phyloP scores from a whole-genome alignment of 2,329 filamentous ascomycete genomes.

The Aurifilum marmelostoma region DNA sequence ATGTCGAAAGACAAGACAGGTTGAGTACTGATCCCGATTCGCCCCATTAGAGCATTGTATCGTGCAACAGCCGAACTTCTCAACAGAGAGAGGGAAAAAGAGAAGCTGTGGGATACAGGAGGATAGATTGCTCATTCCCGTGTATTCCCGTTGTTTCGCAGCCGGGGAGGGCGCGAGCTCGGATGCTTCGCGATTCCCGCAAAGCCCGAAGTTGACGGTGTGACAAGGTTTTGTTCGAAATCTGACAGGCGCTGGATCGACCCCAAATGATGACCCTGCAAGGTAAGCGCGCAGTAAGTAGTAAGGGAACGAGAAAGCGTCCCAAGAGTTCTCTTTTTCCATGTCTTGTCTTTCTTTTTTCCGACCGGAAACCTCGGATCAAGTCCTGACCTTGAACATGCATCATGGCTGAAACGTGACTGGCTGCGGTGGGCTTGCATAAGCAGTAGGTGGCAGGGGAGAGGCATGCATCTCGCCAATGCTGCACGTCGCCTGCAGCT shows the following conservation, averaged over 20 bases:
- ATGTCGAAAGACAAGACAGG: neutral
- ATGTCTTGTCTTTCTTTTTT: neutral
- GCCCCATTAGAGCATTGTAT: neutral
- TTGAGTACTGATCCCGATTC: neutral
- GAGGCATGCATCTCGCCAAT: neutral
- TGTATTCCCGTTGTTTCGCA: neutral
- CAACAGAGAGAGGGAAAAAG: neutral
- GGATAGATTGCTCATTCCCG: conserved; percentile 1
- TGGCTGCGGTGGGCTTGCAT: neutral
- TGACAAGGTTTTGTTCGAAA: conserved; percentile 14
- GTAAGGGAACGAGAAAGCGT: neutral
- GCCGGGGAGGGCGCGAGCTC: conserved; percentile 2
- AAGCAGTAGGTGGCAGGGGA: neutral
- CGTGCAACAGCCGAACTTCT: neutral
- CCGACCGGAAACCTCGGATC: conserved; percentile 9
- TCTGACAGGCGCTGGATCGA: conserved; percentile 12
- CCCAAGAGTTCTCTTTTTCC: neutral
- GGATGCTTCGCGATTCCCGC: conserved; percentile 17
- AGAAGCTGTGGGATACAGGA: no score
- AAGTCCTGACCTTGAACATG: conserved; percentile 8
- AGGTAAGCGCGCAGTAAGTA: conserved; percentile 11
- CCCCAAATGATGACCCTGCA: conserved; percentile 12
- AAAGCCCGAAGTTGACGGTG: conserved; percentile 19
- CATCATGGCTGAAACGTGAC: neutral
- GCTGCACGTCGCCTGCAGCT: neutral